These are phyloP conservation scores for Salix koriyanagi DNA, from an alignment of 345 rosid species.

Conservation along the genomic window DNA sequence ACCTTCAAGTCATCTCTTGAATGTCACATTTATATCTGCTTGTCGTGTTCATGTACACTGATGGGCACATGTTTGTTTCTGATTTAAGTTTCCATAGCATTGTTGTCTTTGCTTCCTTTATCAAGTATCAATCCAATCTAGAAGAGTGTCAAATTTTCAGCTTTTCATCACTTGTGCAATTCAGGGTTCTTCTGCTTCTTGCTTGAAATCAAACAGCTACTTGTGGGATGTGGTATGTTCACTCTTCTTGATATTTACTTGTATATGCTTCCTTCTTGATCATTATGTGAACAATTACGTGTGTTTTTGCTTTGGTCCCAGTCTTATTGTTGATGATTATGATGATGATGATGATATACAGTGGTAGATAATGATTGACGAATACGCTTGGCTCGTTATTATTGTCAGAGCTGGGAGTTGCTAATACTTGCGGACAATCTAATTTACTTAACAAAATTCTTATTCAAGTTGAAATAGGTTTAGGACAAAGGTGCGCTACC, in stretches of 20 bases:
- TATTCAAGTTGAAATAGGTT: background rate
- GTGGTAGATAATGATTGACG: background rate
- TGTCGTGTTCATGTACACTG: too few relatives aligned
- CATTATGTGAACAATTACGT: background rate
- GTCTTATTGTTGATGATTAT: too few relatives aligned
- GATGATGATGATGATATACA: background rate
- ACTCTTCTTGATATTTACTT: background rate
- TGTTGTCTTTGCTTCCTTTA: too few relatives aligned
- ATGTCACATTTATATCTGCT: too few relatives aligned
- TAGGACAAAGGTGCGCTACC: background rate
- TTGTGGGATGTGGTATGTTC: constrained; percentile 19
- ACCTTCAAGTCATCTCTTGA: too few relatives aligned
- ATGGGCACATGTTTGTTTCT: background rate
- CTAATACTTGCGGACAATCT: background rate
- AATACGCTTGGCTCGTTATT: background rate
- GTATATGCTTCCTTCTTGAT: background rate
- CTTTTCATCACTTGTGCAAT: constrained; percentile 1
- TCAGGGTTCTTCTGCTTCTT: constrained; percentile 6
- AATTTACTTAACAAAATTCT: background rate
- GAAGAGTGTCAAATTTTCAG: constrained; percentile 10
- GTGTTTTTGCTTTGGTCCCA: background rate
- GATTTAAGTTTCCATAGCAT: too few relatives aligned
- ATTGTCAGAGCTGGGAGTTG: background rate
- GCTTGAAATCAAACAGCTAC: constrained; percentile 3
- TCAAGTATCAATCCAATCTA: background rate